Base-by-base conservation (phyloP, 768 basidiomycete genomes). In the Pleurotus citrinopileatus region DNA sequence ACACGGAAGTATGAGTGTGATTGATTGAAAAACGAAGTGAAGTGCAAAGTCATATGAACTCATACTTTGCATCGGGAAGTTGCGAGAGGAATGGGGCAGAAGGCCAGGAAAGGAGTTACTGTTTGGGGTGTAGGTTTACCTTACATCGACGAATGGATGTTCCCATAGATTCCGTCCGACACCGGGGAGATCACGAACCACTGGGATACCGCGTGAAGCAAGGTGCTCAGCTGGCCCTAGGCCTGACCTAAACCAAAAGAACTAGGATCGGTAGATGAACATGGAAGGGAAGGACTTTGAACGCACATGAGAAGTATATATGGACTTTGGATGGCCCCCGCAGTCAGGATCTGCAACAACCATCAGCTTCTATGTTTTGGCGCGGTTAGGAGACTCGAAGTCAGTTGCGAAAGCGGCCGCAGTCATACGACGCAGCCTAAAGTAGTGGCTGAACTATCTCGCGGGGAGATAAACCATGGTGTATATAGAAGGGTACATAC, bases 141-240 rank as follows among this genome's bases (percentile, higher is more conserved):
- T 40, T 4, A 53, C 52, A 36, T 53, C 52, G 15, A 53, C 37
- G 20, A 53, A 53, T 0, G 52, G 52, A 12, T 53, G 52, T 15
- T 53, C 52, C 52, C 52, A 53, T 15, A 53, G 17, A 12, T 43
- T 43, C n/a, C 17, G 37, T 8, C 52, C 52, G n/a, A 53, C 52
- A 12, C 27, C 38, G 27, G 52, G 52, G 17, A 32, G 20, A 17
- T 53, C 40, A 28, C 23, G 40, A 25, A 53, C 23, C 19, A 53
- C 28, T 7, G 37, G 15, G 9, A 53, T 17, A 23, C 29, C 27
- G 8, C 42, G 37, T 3, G 37, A 28, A 15, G 36, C 22, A 9
- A 53, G 28, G 40, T 53, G 52, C 23, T 25, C 7, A 13, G 52
- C 23, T 3, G 52, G 52, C 32, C 52, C 52, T 9, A 53, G 15